These are phyloP conservation scores for Castanea sativa DNA, from an alignment of 306 rosid genomes.

Conservation along the genomic window DNA sequence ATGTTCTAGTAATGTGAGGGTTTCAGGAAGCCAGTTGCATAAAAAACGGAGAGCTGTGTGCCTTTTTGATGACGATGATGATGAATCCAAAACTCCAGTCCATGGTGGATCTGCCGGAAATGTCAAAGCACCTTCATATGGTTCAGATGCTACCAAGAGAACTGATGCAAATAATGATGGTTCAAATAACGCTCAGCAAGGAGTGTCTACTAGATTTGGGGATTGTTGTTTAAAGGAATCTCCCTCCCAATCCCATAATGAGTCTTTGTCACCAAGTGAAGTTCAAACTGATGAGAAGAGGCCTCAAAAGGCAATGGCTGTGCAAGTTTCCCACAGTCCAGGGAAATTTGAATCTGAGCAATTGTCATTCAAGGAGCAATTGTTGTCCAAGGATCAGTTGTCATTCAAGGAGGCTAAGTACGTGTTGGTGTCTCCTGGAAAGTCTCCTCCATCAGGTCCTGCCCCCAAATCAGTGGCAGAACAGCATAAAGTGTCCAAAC, in stretches of 20 bases:
- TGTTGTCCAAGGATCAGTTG: slow-evolving; percentile 43
- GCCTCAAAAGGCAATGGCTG: slow-evolving; percentile 35
- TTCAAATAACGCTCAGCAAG: slow-evolving; percentile 37
- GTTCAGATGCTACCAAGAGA: slow-evolving; percentile 46
- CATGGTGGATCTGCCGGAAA: slow-evolving; percentile 76
- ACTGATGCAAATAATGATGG: slow-evolving; percentile 36
- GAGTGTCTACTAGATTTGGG: slow-evolving; percentile 40
- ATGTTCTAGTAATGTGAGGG: slow-evolving; percentile 31
- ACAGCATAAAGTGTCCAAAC: slow-evolving; percentile 52
- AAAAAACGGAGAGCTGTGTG: slow-evolving; percentile 85
- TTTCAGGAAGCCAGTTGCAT: slow-evolving; percentile 32
- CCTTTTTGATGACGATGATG: slow-evolving; percentile 65
- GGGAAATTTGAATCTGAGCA: slow-evolving; percentile 49
- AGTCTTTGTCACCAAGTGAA: slow-evolving; percentile 36
- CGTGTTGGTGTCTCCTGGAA: slow-evolving; percentile 52
- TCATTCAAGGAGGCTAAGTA: slow-evolving; percentile 49
- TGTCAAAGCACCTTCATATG: slow-evolving; percentile 42
- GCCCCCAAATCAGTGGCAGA: slow-evolving; percentile 45
- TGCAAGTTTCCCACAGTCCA: slow-evolving; percentile 38
- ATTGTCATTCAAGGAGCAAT: slow-evolving; percentile 37
- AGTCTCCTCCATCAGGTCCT: slow-evolving; percentile 53
- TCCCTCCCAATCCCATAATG: slow-evolving; percentile 39
- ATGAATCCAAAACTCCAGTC: slow-evolving; percentile 87
- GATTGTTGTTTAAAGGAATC: slow-evolving; percentile 43
- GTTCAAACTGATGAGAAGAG: slow-evolving; percentile 36